phyloP scores from a whole-genome alignment of 345 rosid genomes.

The thale cress (Arabidopsis thaliana) region TAIR10.1 NC_003070.9:29307001-29307500 shows the following conservation, averaged over 20 bases:
- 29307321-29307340: neutral
- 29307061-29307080: slow-evolving; percentile 58
- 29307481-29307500: slow-evolving; percentile 25
- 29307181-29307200: slow-evolving; percentile 57
- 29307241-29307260: neutral
- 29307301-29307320: neutral
- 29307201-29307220: slow-evolving; percentile 61
- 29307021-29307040: slow-evolving; percentile 55
- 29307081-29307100: slow-evolving; percentile 62
- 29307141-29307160: slow-evolving; percentile 68
- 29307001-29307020: slow-evolving; percentile 17
- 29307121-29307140: slow-evolving; percentile 66
- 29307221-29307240: slow-evolving; percentile 12
- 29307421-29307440: neutral
- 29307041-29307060: slow-evolving; percentile 59
- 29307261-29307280: neutral
- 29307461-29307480: slow-evolving; percentile 12
- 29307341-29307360: neutral
- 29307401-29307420: slow-evolving; percentile 6
- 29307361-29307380: neutral
- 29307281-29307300: neutral
- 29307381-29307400: neutral
- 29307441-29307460: neutral
- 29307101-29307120: slow-evolving; percentile 63
- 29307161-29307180: slow-evolving; percentile 71